Evolutionary conservation across 306 rosid species (phyloP).

Genomic region (Spatholobus suberectus): DNA sequence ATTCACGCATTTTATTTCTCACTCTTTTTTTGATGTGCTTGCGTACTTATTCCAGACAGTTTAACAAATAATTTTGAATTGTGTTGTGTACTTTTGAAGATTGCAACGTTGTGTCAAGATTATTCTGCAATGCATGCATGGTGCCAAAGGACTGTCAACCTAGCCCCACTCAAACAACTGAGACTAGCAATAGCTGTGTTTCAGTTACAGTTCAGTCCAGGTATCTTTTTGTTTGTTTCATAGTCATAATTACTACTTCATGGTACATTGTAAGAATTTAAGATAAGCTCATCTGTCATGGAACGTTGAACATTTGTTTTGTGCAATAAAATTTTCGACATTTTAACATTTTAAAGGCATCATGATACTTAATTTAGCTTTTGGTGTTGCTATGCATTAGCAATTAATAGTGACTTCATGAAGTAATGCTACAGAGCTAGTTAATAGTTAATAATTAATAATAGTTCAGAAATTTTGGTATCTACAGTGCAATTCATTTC

Average conservation of each 20-base stretch:
- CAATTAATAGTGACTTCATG: not conserved
- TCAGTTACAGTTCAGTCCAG: constrained; percentile 8
- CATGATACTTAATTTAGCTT: not conserved
- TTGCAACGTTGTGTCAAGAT: constrained; percentile 45
- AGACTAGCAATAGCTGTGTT: not conserved
- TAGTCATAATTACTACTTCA: not conserved
- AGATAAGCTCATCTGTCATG: not conserved
- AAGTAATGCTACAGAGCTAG: not conserved
- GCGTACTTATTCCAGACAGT: not conserved
- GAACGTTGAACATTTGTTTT: constrained; percentile 1
- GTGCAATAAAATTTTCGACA: not conserved
- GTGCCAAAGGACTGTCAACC: constrained; percentile 37
- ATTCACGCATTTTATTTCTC: not conserved
- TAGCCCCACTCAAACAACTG: constrained; percentile 36
- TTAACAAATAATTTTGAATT: constrained; percentile 6
- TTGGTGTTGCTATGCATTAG: not conserved
- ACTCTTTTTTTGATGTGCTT: not conserved
- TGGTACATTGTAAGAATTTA: not conserved
- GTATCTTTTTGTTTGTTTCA: not conserved
- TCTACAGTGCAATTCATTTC: not conserved
- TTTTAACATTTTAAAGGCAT: not conserved
- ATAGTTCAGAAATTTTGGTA: not conserved
- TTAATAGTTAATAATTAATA: not conserved
- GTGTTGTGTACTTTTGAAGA: constrained; percentile 42
- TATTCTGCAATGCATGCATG: constrained; percentile 66